A percentile compares a stretch with the other conserved stretches of the same genome.
Conservation (phyloP, 1,139 yeast species). For the Kurtzmaniella quercitrusa region DNA sequence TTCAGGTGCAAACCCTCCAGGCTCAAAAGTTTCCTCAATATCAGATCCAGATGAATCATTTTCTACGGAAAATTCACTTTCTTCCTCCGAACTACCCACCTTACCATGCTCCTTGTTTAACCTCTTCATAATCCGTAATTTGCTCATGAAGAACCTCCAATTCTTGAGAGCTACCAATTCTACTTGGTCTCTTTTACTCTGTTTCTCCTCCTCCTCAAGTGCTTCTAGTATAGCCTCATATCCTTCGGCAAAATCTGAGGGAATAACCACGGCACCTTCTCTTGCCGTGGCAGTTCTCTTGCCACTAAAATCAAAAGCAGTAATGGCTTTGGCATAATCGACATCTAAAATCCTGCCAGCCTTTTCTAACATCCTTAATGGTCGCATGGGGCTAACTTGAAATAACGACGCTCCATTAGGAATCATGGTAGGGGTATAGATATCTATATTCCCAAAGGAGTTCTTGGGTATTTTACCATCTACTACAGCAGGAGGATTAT, state of each 20-base stretch:
- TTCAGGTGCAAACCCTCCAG: constrained; percentile 8
- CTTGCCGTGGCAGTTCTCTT: constrained; percentile 54
- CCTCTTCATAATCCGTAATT: constrained; percentile 67
- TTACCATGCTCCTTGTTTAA: constrained; percentile 63
- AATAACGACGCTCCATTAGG: constrained; percentile 77
- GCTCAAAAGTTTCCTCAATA: constrained; percentile 7
- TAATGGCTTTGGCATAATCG: constrained; percentile 84
- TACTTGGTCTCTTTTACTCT: constrained; percentile 40
- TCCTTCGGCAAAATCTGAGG: constrained; percentile 62
- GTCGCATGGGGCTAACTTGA: constrained; percentile 15
- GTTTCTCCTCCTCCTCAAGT: constrained; percentile 52
- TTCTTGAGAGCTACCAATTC: constrained; percentile 54
- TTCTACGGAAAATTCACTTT: constrained; percentile 4
- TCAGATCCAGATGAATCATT: constrained; percentile 4
- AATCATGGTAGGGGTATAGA: constrained; percentile 72
- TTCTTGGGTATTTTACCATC: constrained; percentile 72
- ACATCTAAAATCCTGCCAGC: constrained; percentile 71
- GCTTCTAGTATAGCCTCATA: constrained; percentile 53
- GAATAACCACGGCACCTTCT: constrained; percentile 75
- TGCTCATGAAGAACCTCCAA: constrained; percentile 73
- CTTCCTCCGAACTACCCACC: constrained; percentile 19
- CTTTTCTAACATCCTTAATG: constrained; percentile 49
- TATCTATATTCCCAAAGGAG: constrained; percentile 77
- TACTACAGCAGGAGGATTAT: constrained; percentile 58
- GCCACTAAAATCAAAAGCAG: constrained; percentile 72